Base-by-base conservation (phyloP, 1,284 basidiomycete species). In the Ganoderma meredithae region DNA sequence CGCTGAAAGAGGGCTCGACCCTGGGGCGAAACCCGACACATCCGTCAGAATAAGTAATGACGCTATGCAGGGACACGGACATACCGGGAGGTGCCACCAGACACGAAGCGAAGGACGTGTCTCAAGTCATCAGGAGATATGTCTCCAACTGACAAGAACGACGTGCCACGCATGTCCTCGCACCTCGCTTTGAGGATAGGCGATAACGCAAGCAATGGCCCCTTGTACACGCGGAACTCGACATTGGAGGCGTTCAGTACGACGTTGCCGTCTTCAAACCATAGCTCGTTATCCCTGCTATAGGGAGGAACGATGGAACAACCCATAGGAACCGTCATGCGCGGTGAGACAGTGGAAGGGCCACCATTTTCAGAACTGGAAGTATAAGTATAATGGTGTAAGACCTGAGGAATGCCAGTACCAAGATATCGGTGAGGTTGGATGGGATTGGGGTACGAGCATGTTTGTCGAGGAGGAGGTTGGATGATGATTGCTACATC, bases 161-260 rank as follows among this genome's bases (percentile, higher is more conserved):
- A 41, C 12, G 12, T 17, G 41, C 15, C 15, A 1, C 41, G 41
- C 15, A 17, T 4, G 19, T n/a, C 43, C 47, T 25, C 22, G 22
- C 47, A 49, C 22, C 9, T 22, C 47, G 22, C 25, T 25, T 60
- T 25, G 22, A 60, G 58, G 39, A 60, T 17, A 31, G 52, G 52
- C 17, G 52, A 55, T 15, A 31, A 27, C 4, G 27, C 27, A 31
- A 55, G 27, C 52, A 55, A 55, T 17, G 27, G 67, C 0, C 72
- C 69, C 1, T 66, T 49, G 64, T 74, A 72, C 58, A 74, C 63
- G 15, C 68, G 66, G 62, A 70, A 70, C 17, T 65, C 59, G 2
- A 66, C 43, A 19, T 61, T 44, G 15, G 31, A 56, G 4, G 69
- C 52, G 9, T 44, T 31, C 1, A 70, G 62, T 12, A 59, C 27